These are phyloP conservation scores for Trifolium dubium DNA, from an alignment of 306 rosid species.

Conservation along the genomic window DNA sequence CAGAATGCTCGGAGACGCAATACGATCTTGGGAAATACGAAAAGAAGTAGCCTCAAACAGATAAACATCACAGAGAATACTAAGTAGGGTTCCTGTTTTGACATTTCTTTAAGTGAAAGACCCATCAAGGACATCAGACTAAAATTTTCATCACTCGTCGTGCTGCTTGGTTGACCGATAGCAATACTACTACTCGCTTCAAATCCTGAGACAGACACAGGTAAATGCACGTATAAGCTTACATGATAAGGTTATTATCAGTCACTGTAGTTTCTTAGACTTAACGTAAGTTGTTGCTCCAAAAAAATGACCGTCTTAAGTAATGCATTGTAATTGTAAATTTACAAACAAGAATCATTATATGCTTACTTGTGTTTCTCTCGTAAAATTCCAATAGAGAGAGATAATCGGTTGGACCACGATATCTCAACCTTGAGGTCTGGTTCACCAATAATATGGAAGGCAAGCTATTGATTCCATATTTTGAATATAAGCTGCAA, in stretches of 20 bases:
- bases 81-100: constrained; percentile 63
- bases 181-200: constrained; percentile 49
- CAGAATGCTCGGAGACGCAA: constrained; percentile 57
- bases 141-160: constrained; percentile 38
- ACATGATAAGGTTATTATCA: constrained; percentile 15
- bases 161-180: constrained; percentile 38
- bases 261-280: constrained; percentile 8
- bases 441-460: constrained; percentile 74
- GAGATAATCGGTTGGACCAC: constrained; percentile 58
- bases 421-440: constrained; percentile 62
- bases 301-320: neutral
- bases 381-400: constrained; percentile 63
- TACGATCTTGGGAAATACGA: constrained; percentile 52
- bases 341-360: constrained; percentile 15
- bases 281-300: neutral
- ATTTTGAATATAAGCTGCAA: constrained; percentile 73
- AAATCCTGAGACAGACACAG: constrained; percentile 56
- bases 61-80: constrained; percentile 63
- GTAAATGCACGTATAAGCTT: constrained; percentile 16
- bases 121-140: constrained; percentile 40
- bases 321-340: constrained; percentile 4
- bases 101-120: constrained; percentile 46
- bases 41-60: constrained; percentile 55
- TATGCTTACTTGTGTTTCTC: constrained; percentile 63
- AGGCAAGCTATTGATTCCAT: constrained; percentile 79